These are phyloP conservation scores for Odonthalia washingtoniensis DNA, from an alignment of 31 red algal species.

Conservation along the genomic window DNA sequence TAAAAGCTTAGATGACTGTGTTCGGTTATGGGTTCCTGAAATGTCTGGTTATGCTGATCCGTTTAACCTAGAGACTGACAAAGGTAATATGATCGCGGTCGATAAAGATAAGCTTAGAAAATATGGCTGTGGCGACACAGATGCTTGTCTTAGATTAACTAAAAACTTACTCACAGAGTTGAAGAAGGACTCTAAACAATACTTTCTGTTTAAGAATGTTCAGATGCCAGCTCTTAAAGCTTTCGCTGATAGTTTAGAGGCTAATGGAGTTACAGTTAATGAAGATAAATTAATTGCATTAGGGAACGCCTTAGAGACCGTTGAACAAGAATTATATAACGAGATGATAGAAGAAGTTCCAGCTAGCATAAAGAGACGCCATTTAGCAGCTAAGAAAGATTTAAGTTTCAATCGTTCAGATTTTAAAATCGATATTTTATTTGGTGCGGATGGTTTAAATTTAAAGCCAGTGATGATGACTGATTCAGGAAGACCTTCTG, in stretches of 20 bases:
- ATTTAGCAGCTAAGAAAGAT: neutral
- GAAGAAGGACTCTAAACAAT: constrained; percentile 6
- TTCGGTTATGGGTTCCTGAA: constrained; percentile 13
- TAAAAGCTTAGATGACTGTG: constrained; percentile 7
- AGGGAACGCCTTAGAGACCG: neutral
- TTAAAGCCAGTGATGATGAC: constrained; percentile 15
- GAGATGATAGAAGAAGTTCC: neutral
- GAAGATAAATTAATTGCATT: neutral
- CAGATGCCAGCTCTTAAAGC: constrained; percentile 11
- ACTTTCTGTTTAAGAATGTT: neutral
- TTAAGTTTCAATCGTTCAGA: neutral
- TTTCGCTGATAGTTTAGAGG: constrained; percentile 4
- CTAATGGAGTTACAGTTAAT: neutral
- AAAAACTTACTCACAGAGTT: neutral
- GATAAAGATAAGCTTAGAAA: constrained; percentile 3
- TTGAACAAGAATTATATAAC: neutral
- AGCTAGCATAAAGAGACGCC: neutral
- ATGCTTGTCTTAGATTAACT: neutral
- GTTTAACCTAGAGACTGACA: constrained; percentile 7
- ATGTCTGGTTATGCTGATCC: constrained; percentile 20
- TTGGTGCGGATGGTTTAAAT: neutral
- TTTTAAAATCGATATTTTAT: constrained; percentile 2
- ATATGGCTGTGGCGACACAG: constrained; percentile 16
- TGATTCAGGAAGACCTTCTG: neutral
- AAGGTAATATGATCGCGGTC: neutral